Base-by-base conservation (phyloP, 2,329 filamentous ascomycete species). In the Ustulina deusta region DNA sequence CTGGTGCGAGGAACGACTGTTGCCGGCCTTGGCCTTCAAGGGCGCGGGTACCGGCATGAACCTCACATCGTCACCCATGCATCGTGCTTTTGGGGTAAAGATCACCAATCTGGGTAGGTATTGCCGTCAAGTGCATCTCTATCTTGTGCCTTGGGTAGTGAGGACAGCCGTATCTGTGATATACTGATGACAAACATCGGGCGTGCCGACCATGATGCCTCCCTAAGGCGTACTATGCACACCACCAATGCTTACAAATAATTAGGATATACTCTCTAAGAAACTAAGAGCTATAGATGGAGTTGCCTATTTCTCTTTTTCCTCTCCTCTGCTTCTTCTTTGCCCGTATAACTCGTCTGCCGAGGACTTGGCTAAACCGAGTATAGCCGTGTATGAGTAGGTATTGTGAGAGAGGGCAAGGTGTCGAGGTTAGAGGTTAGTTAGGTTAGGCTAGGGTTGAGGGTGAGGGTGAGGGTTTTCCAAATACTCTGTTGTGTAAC, bases 401-500 rank as follows among this genome's bases (percentile, higher is more conserved):
- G 49, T 17, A 52, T 48, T 17, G 58, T 42, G 44, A 48, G 29
- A 42, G 20, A 27, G 42, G 13, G 20, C 22, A n/a, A 25, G 40
- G 38, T 27, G 13, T 4, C 58, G 54, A 59, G 46, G 15, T 57
- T 20, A 32, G 48, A 13, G 34, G 34, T 36, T 36, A 36, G 7
- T 40, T 40, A 40, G 38, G 9, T 40, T 25, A 46, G 42, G 58
- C 44, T 51, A 27, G 40, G 34, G 60, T 20, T 44, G 46, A 10
- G 29, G 42, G n/a, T n/a, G n/a, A n/a, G n/a, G n/a, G n/a, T n/a
- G n/a, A 22, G 11, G n/a, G 55, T 56, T 58, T 69, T 69, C 63
- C 66, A 66, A 65, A 69, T 66, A 66, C 62, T 66, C 38, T 62
- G 29, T 15, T 17, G 61, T 38, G 61, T 44, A 44, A 44, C 51